phyloP scores from a whole-genome alignment of 495 filamentous ascomycete species.

The Penicillium nucicola region DNA sequence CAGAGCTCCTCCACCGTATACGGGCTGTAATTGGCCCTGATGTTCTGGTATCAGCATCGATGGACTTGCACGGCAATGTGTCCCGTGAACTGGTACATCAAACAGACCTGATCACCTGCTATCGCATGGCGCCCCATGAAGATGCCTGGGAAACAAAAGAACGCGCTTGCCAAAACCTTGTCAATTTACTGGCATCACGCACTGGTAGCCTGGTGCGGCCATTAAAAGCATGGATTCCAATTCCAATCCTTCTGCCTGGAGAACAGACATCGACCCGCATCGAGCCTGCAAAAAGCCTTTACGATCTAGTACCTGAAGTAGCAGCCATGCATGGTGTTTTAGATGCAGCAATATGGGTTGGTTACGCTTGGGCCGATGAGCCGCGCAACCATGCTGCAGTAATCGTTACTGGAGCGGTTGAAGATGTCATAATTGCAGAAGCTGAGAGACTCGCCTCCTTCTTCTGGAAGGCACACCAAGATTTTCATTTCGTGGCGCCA shows the following conservation, averaged over 20 bases:
- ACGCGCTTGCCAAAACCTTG: constrained; percentile 51
- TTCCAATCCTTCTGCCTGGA: constrained; percentile 53
- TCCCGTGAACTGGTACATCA: constrained; percentile 49
- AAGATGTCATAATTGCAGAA: constrained; percentile 26
- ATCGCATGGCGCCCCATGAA: constrained; percentile 54
- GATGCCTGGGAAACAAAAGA: constrained; percentile 52
- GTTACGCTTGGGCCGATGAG: constrained; percentile 60
- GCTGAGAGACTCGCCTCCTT: constrained; percentile 45
- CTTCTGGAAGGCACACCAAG: constrained; percentile 48
- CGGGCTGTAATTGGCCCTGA: constrained; percentile 44
- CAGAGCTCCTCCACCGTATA: constrained; percentile 48
- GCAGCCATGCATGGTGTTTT: constrained; percentile 40
- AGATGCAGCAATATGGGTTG: constrained; percentile 58
- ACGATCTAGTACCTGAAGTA: constrained; percentile 44
- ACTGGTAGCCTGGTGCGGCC: constrained; percentile 21
- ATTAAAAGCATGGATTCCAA: constrained; percentile 54
- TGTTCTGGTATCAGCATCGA: constrained; percentile 52
- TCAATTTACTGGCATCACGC: constrained; percentile 31
- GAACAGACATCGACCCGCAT: constrained; percentile 57
- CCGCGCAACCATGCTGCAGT: constrained; percentile 52
- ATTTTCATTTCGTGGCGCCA: constrained; percentile 54
- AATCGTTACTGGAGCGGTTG: constrained; percentile 52
- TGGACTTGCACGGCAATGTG: constrained; percentile 59
- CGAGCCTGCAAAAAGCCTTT: constrained; percentile 54
- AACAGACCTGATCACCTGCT: constrained; percentile 53